Percentiles rank a stretch among this genome's conserved stretches.
Conservation (phyloP, 2,329 filamentous ascomycete genomes). For the Aspergillus felis region DNA sequence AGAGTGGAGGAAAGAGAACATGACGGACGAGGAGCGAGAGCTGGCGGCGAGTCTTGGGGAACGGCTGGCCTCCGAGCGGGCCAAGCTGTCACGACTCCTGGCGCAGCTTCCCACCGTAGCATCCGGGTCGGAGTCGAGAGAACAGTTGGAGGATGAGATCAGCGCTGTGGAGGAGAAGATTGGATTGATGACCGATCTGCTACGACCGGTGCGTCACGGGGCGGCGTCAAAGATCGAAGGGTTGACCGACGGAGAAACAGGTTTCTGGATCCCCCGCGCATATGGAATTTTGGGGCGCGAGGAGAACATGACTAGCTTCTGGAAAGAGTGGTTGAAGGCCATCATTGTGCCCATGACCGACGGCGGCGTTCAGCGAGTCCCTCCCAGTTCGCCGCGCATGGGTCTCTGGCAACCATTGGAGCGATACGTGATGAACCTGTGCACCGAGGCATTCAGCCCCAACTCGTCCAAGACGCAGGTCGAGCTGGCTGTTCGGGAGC, state of each 20-base stretch:
- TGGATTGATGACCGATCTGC: slow-evolving; percentile 88
- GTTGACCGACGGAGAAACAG: slow-evolving; percentile 89
- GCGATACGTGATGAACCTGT: slow-evolving; percentile 94
- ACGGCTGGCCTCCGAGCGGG: slow-evolving; percentile 78
- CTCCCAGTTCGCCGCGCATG: slow-evolving; percentile 81
- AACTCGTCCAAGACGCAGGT: slow-evolving; percentile 93
- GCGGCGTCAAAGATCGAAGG: slow-evolving; percentile 97
- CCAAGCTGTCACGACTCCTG: slow-evolving; percentile 82
- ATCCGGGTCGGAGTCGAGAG: slow-evolving; percentile 76
- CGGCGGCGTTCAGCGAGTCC: slow-evolving; percentile 74
- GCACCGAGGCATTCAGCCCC: slow-evolving; percentile 88
- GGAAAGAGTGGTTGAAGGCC: slow-evolving; percentile 97
- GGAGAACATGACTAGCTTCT: slow-evolving; percentile 77
- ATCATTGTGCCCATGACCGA: slow-evolving; percentile 95
- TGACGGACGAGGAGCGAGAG: slow-evolving; percentile 97
- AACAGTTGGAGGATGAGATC: slow-evolving; percentile 87
- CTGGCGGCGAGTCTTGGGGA: slow-evolving; percentile 87
- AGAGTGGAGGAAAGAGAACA: slow-evolving; percentile 83
- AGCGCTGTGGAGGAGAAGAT: slow-evolving; percentile 97
- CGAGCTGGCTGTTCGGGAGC: slow-evolving; percentile 81
- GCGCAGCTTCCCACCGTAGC: slow-evolving; percentile 74
- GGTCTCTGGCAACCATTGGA: slow-evolving; percentile 96
- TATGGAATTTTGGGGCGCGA: slow-evolving; percentile 91
- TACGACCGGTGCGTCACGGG: slow-evolving; percentile 86
- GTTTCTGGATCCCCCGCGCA: slow-evolving; percentile 89